Conservation (phyloP, 2,329 filamentous ascomycete species). For the Penicillium sp. region DNA sequence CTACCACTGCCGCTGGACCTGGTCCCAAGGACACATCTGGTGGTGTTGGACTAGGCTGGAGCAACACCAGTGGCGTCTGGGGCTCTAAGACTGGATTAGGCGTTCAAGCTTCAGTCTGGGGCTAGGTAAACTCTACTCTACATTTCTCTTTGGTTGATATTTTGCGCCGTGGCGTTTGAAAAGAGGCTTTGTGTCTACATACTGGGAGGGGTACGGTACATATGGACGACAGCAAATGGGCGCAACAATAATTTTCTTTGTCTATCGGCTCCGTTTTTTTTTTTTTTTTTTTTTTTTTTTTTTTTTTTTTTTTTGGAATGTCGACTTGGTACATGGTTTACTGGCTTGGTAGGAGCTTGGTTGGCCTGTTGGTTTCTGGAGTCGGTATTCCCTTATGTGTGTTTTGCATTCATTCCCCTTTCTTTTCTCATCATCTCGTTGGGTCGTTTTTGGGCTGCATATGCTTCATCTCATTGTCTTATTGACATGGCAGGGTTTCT, state of each 20-base stretch:
- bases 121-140: constrained; percentile 56
- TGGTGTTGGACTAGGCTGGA: constrained; percentile 68
- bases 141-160: constrained; percentile 24
- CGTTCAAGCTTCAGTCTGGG: constrained; percentile 93
- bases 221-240: constrained; percentile 29
- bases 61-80: constrained; percentile 81
- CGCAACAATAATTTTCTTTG: constrained; percentile 27
- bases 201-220: constrained; percentile 39
- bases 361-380: constrained; percentile 38
- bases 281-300: no score
- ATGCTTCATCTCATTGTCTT: constrained; percentile 12
- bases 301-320: constrained; percentile 33
- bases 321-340: constrained; percentile 36
- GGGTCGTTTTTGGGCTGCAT: constrained; percentile 16
- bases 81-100: constrained; percentile 80
- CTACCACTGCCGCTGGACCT: constrained; percentile 49
- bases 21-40: constrained; percentile 48
- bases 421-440: constrained; percentile 15
- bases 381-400: constrained; percentile 33
- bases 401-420: constrained; percentile 25
- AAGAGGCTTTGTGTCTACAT: constrained; percentile 27
- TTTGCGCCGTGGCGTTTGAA: constrained; percentile 35
- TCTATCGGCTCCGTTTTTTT: constrained; percentile 22
- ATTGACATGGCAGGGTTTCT: constrained; percentile 14
- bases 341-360: constrained; percentile 33